Base-by-base conservation (phyloP, 2,329 filamentous ascomycete genomes). In the Rutstroemia sp. region DNA sequence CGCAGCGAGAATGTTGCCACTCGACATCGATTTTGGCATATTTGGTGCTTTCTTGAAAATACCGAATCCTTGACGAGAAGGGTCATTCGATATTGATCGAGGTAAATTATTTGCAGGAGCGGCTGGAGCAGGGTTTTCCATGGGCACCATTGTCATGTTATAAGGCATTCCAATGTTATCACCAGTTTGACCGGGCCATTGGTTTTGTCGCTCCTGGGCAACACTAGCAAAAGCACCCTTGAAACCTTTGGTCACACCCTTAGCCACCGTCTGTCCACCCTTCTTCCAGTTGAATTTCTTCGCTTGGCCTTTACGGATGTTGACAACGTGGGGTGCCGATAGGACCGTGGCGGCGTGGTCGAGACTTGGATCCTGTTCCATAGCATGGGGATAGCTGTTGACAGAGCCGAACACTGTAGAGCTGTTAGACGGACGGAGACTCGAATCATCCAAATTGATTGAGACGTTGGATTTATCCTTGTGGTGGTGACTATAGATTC, bases 211-310 rank as follows among this genome's bases (percentile, higher is more conserved):
- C 64, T 86, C 82, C 48, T 81, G 82, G 46, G 78, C 77, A 21
- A 52, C 61, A 8, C 66, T 66, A n/a, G 64, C 58, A 58, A 96
- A 95, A 5, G 92, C 92, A 54, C 91, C 89, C 72, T 95, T 96
- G 71, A 97, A 84, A 52, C 92, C 91, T 75, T 96, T 96, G 59
- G 88, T 88, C 51, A 97, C 88, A 68, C 92, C 92, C 72, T 96
- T 95, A 27, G 92, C 92, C 65, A 97, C 86, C 56, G 89, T 92
- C 73, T 95, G 92, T 41, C 89, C 89, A 41, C 91, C 91, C 76
- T 95, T 96, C 79, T 96, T 96, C 92, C 94, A 97, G 74, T 96
- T 96, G 74, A 96, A 96, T 71, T 96, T 97, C 76, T 91, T 95
- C 54, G 67, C 68, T 69, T 96, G 91, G 30, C 88, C 91, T 74